Conservation (phyloP, 257 asterid genomes). For the Knoxia roxburghii region DNA sequence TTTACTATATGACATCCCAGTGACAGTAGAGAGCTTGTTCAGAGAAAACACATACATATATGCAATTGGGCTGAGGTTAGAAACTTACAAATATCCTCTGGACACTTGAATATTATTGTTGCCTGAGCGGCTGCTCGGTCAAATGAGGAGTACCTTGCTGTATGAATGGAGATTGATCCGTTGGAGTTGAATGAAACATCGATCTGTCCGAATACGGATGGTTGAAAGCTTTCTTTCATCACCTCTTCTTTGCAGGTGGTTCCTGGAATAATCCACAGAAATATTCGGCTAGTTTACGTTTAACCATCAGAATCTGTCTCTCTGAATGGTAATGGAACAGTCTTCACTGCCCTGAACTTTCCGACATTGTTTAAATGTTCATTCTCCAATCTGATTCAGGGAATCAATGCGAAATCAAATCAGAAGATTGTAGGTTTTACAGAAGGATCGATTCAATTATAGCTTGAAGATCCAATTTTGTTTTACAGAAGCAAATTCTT, state of each 20-base stretch:
- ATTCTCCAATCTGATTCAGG: constrained; percentile 64
- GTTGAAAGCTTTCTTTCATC: constrained; percentile 12
- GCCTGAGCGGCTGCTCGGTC: neutral
- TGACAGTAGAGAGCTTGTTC: neutral
- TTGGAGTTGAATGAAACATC: neutral
- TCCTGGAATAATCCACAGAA: constrained; percentile 9
- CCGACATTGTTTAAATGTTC: constrained; percentile 93
- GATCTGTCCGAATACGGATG: constrained; percentile 1
- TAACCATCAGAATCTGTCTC: constrained; percentile 64
- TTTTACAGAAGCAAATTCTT: neutral
- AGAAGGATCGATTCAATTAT: neutral
- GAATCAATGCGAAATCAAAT: constrained; percentile 9
- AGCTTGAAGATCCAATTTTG: neutral
- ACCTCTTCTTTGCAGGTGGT: constrained; percentile 11
- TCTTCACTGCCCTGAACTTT: constrained; percentile 78
- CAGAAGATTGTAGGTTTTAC: neutral
- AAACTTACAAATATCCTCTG: neutral
- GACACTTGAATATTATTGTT: neutral
- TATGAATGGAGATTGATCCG: neutral
- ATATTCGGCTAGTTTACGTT: constrained; percentile 20
- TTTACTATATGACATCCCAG: neutral
- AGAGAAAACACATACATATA: neutral
- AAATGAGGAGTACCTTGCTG: neutral
- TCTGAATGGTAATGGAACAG: constrained; percentile 85
- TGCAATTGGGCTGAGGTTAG: neutral